Conservation (phyloP, 2,329 filamentous ascomycete genomes). For the Aspergillus novofumigatus region DNA sequence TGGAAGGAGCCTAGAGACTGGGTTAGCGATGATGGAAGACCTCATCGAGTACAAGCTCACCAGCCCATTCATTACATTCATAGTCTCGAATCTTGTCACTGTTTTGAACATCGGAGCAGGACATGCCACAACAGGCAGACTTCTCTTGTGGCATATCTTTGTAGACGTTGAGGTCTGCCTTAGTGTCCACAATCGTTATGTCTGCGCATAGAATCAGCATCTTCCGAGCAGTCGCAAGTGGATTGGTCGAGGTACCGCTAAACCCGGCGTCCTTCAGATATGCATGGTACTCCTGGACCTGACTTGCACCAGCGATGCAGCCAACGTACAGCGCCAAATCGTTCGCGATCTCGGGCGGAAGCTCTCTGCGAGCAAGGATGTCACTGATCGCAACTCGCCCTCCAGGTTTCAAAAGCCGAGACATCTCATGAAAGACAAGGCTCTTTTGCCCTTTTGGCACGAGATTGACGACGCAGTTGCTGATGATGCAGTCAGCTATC, state of each 20-base stretch:
- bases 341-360: constrained; percentile 47
- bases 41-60: constrained; percentile 31
- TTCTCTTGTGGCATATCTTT: constrained; percentile 17
- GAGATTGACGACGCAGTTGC: constrained; percentile 62
- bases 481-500: constrained; percentile 55
- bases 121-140: constrained; percentile 8
- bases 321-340: constrained; percentile 56
- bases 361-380: constrained; percentile 50
- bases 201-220: constrained; percentile 24
- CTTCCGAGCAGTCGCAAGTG: neutral
- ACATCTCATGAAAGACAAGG: constrained; percentile 55
- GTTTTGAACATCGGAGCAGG: constrained; percentile 12
- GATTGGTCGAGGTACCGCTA: constrained; percentile 30
- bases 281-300: constrained; percentile 48
- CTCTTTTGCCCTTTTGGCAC: constrained; percentile 52
- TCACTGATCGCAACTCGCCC: constrained; percentile 59
- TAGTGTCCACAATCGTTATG: constrained; percentile 44
- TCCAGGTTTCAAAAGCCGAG: constrained; percentile 53
- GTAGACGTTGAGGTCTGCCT: constrained; percentile 49
- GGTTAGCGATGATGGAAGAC: neutral
- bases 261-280: constrained; percentile 53
- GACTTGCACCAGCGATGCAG: constrained; percentile 57
- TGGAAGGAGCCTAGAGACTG: constrained; percentile 43
- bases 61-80: constrained; percentile 46
- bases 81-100: neutral